Evolutionary conservation across 164 flowering plant genomes (phyloP), one percentile per base, ranked within the genome.

Genomic region (Sedum album): DNA sequence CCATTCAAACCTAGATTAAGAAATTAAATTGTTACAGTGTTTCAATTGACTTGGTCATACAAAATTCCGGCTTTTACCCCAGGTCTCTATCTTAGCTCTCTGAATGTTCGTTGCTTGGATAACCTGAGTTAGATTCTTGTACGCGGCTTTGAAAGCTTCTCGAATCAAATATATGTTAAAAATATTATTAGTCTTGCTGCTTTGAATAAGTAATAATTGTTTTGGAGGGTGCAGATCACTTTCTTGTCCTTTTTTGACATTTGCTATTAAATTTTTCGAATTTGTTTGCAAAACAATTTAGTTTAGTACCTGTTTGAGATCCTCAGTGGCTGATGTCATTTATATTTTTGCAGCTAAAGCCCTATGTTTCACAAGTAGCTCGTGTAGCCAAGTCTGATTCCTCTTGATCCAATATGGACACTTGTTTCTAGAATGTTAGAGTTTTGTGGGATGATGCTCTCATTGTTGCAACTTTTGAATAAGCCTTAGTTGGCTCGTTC

Each of bases 301-400:
- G 51, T 36, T 42, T 36, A 11, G 41, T 38, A 25, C 4, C 21
- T n/a, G 7, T 11, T 44, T 5, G 6, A 31, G 48, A 31, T 41
- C 21, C 36, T 30, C 8, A 14, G 18, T 21, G 8, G 15, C 30
- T 31, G 2, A 21, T 25, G 17, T 42, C 48, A 2, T 65, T 7
- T 15, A 46, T 28, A 15, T 28, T 5, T 23, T 63, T 74, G 81
- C 87, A 86, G 90, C 83, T 88, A 46, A 88, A 86, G 38, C 86
- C 93, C 0, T 87, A 85, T 74, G 93, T 84, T 39, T 82, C 92
- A 30, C 89, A 85, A 68, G 83, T 86, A 70, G 77, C 86, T 11
- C 74, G 46, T 62, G 83, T 79, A 66, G 72, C 71, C n/a, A 77
- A 75, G 18, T 73, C 83, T 0, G 87, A 82, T 63, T 68, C 82